Evolutionary conservation across 1,284 basidiomycete species (phyloP).

Genomic region (Pisolithus thermaeus): DNA sequence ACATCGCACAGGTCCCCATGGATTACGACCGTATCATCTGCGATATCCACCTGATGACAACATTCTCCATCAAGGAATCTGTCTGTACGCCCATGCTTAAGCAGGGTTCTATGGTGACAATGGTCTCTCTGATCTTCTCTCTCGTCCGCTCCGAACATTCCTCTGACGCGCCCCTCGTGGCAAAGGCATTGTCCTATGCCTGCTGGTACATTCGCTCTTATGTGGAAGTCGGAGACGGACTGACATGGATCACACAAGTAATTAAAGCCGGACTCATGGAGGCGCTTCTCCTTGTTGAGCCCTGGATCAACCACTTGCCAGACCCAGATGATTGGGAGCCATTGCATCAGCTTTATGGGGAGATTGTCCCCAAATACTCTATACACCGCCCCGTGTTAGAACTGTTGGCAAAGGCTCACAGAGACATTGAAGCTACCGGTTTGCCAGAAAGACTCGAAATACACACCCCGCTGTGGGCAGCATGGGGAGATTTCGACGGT

Average conservation of each 20-base stretch:
- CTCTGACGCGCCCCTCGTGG: slow-evolving; percentile 9
- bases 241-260: slow-evolving; percentile 22
- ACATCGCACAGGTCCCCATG: slow-evolving; percentile 14
- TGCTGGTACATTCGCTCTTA: slow-evolving; percentile 28
- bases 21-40: slow-evolving; percentile 26
- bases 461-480: slow-evolving; percentile 11
- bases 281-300: slow-evolving; percentile 23
- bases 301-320: slow-evolving; percentile 19
- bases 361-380: slow-evolving; percentile 24
- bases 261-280: slow-evolving; percentile 22
- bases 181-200: slow-evolving; percentile 24
- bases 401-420: slow-evolving; percentile 13
- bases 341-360: slow-evolving; percentile 17
- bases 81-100: slow-evolving; percentile 22
- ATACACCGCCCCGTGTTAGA: slow-evolving; percentile 18
- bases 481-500: slow-evolving; percentile 19
- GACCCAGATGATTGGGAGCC: slow-evolving; percentile 23
- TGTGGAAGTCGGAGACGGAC: slow-evolving; percentile 21
- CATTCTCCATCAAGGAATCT: slow-evolving; percentile 22
- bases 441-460: slow-evolving; percentile 13
- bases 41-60: slow-evolving; percentile 27
- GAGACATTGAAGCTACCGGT: slow-evolving; percentile 11
- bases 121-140: slow-evolving; percentile 15
- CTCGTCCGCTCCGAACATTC: slow-evolving; percentile 10
- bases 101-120: slow-evolving; percentile 16